phyloP scores from a whole-genome alignment of 192 early-diverging fungal genomes.

The Backusella mclennaniae region DNA sequence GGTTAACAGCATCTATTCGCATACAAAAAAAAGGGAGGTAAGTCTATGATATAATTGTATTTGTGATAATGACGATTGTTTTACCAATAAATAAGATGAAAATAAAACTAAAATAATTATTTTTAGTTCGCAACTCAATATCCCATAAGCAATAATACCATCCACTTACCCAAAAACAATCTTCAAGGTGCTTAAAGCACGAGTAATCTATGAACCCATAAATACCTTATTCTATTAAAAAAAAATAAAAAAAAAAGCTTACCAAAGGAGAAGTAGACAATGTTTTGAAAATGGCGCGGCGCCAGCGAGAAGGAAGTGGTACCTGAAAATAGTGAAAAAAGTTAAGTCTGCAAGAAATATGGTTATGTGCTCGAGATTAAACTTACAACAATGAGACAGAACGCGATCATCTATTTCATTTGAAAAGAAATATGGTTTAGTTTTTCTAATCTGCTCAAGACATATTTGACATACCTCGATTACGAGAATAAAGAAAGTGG shows the following conservation, averaged over 20 bases:
- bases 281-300: conserved; percentile 47
- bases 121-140: not conserved
- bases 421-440: not conserved
- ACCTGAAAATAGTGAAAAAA: conserved; percentile 25
- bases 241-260: not conserved
- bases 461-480: conserved; percentile 8
- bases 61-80: not conserved
- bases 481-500: conserved; percentile 22
- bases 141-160: not conserved
- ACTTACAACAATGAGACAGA: conserved; percentile 29
- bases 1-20: conserved; percentile 50
- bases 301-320: conserved; percentile 53
- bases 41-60: not conserved
- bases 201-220: conserved; percentile 15
- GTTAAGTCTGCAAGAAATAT: not conserved
- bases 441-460: not conserved
- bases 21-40: not conserved
- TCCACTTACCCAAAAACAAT: conserved; percentile 52
- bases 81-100: conserved; percentile 59
- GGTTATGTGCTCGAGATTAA: not conserved
- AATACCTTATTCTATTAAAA: not conserved
- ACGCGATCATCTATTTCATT: conserved; percentile 18
- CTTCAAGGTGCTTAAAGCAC: conserved; percentile 41
- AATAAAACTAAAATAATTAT: conserved; percentile 41
- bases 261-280: conserved; percentile 46